Evolutionary conservation across 139 green algal genomes (phyloP), one percentile per base, ranked within the genome.

Genomic region (Asterochloris erici): DNA sequence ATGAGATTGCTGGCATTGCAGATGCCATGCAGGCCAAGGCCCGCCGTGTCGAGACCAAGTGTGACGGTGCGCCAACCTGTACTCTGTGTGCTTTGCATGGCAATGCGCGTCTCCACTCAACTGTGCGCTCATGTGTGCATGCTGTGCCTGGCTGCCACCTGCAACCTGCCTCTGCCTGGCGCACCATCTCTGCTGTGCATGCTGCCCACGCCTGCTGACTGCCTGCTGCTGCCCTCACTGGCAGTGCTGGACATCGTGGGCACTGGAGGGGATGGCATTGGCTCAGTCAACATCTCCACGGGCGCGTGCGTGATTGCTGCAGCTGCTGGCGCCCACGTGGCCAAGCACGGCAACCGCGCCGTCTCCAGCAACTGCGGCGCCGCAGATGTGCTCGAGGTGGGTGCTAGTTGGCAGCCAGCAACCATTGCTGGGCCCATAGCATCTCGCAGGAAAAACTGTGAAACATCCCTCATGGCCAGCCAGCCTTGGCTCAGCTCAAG

Each of bases 261-360:
- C 63, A 99, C 97, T 0, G 97, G 97, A 29, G 97, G 97, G 16
- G 97, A 99, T 86, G 93, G 93, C 88, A 98, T 98, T 66, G 96
- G 97, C 68, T 98, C 94, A 17, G 96, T 99, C 66, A 99, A 99
- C 91, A 99, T 99, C 85, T 97, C 91, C 62, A 99, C 97, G 0
- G 97, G 97, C 11, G 92, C 97, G 10, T 96, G 88, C 79, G 90
- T 99, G 27, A 77, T 99, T 14, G 95, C 96, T 28, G 97, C 97
- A 14, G 96, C 96, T 10, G 97, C 96, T 21, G 97, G 97, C 12
- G 97, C 94, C 11, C 92, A 93, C 70, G 95, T 99, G 14, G 97
- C 97, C 78, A 99, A 99, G 91, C 97, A 99, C 82, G 97, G 97
- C 83, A 98, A 91, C 83, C 89, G 97, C 9, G 97, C 94, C 24